A percentile compares a stretch with the other conserved stretches of the same genome.
These are phyloP conservation scores for Leavenworthia alabamica DNA, from an alignment of 345 rosid species.

Conservation along the genomic window DNA sequence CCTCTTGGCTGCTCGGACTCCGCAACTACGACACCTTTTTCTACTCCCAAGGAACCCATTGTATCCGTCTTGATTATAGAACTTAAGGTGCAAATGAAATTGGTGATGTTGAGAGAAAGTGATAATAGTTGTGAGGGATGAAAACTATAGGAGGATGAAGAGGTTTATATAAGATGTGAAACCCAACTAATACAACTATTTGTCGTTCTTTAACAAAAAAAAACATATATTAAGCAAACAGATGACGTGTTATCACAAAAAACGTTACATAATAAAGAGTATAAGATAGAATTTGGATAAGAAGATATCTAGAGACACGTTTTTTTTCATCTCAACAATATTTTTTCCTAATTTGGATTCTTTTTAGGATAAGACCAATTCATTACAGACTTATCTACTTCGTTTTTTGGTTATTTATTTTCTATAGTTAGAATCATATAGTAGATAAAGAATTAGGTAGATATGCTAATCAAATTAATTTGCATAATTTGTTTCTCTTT, in stretches of 20 bases:
- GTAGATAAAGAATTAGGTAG: too few relatives aligned
- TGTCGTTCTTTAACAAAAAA: too few relatives aligned
- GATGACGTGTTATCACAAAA: neutral
- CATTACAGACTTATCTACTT: neutral
- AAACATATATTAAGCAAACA: neutral
- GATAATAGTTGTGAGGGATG: neutral
- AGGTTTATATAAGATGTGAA: constrained; percentile 12
- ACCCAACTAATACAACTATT: neutral
- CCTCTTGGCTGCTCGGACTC: constrained; percentile 7
- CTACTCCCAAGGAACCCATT: constrained; percentile 12
- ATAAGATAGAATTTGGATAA: neutral
- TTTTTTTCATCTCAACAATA: neutral
- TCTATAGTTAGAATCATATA: neutral
- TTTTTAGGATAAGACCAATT: neutral
- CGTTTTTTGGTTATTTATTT: neutral
- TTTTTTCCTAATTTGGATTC: neutral
- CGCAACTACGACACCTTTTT: constrained; percentile 1
- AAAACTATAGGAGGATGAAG: neutral
- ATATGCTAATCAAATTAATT: too few relatives aligned
- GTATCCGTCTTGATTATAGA: neutral
- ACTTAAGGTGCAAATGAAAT: neutral
- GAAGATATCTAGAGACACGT: neutral
- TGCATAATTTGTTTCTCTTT: too few relatives aligned
- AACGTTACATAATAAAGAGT: neutral
- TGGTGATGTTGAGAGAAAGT: neutral